These are phyloP conservation scores for Calonectria fujianensis DNA, from an alignment of 2,329 filamentous ascomycete genomes.

Conservation along the genomic window DNA sequence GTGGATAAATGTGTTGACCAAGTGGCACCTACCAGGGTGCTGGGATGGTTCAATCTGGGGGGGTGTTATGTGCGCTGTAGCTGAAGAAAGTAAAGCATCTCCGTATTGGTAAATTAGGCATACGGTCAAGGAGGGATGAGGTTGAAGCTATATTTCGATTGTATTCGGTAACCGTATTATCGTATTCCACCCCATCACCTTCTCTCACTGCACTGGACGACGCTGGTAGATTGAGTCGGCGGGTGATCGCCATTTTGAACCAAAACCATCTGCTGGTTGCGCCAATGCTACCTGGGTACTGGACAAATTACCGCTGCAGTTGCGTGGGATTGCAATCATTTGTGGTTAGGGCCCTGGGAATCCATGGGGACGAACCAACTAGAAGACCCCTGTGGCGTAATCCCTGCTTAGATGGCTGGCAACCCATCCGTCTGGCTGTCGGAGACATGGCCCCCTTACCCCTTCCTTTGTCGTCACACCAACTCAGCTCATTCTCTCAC, in stretches of 20 bases:
- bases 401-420: conserved; percentile 16
- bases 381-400: conserved; percentile 1
- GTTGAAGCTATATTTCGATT: neutral
- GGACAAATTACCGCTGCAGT: conserved; percentile 11
- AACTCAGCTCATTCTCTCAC: neutral
- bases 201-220: neutral
- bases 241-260: conserved; percentile 12
- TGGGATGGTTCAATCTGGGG: conserved; percentile 3
- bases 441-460: conserved; percentile 10
- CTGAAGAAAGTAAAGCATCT: conserved; percentile 1
- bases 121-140: neutral
- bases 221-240: neutral
- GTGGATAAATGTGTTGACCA: neutral
- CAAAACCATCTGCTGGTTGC: neutral
- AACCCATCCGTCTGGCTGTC: conserved; percentile 30
- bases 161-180: neutral
- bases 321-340: neutral
- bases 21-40: conserved; percentile 12
- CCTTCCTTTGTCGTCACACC: neutral
- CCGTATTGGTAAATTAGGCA: conserved; percentile 29
- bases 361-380: conserved; percentile 4
- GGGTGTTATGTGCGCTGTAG: neutral
- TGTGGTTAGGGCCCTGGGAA: conserved; percentile 4
- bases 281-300: neutral
- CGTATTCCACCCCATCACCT: neutral